Conservation (phyloP, 805 yeast species). For the Yarrowia sp. region DNA sequence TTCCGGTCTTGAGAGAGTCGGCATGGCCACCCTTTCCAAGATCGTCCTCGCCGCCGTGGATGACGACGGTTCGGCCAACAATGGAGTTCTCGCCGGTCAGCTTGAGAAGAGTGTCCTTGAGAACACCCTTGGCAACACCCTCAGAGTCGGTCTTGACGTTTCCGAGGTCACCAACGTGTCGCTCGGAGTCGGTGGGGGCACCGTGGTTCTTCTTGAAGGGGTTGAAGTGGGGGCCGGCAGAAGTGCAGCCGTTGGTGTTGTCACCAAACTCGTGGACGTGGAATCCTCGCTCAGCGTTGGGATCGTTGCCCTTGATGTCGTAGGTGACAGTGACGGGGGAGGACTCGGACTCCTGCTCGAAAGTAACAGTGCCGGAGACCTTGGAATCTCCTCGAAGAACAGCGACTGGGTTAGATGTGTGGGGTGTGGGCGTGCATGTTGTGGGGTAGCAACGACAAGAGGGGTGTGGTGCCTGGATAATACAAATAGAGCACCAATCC, state of each 20-base stretch:
- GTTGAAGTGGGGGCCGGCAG: constrained; percentile 97
- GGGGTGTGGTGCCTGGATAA: not conserved
- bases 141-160: constrained; percentile 81
- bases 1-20: constrained; percentile 92
- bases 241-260: constrained; percentile 98
- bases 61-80: constrained; percentile 92
- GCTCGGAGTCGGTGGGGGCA: constrained; percentile 72
- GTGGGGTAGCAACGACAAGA: not conserved
- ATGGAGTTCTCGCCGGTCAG: constrained; percentile 84
- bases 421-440: not conserved
- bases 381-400: constrained; percentile 93
- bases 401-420: constrained; percentile 56
- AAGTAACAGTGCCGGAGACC: constrained; percentile 81
- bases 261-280: constrained; percentile 98
- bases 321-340: constrained; percentile 83
- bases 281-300: constrained; percentile 93
- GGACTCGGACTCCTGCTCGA: constrained; percentile 75
- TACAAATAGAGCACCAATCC: not conserved
- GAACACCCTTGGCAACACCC: constrained; percentile 90
- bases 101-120: constrained; percentile 72
- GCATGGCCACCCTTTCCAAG: constrained; percentile 91
- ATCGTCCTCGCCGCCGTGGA: constrained; percentile 90
- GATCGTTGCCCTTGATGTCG: constrained; percentile 84
- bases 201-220: constrained; percentile 89
- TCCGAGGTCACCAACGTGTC: constrained; percentile 95